Evolutionary conservation across 2,329 filamentous ascomycete species (phyloP).

Genomic region (Colletotrichum orbiculare): DNA sequence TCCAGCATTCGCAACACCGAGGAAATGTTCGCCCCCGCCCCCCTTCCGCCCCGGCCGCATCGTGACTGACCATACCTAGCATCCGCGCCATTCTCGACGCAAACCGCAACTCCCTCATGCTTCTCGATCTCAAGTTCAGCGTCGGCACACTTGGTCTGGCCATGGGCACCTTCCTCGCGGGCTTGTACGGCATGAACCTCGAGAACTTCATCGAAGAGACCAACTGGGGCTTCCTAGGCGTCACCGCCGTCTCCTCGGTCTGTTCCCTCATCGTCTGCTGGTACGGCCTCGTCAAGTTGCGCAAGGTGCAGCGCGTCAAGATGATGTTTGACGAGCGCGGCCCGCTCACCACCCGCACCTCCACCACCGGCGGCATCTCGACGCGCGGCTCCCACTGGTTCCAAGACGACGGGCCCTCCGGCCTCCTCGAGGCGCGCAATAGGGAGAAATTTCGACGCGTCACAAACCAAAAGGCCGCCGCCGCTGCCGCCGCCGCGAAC

Average conservation of each 20-base stretch:
- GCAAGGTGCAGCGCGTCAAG: constrained; percentile 86
- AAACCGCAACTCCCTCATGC: constrained; percentile 97
- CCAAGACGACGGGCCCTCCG: constrained; percentile 61
- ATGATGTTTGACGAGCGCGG: constrained; percentile 71
- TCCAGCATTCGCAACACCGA: constrained; percentile 97
- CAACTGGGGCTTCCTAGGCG: constrained; percentile 82
- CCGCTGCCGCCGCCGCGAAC: constrained; percentile 45
- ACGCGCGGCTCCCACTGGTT: constrained; percentile 53
- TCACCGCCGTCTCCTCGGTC: constrained; percentile 76
- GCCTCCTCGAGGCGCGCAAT: constrained; percentile 64
- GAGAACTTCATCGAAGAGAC: constrained; percentile 99
- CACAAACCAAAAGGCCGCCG: constrained; percentile 44
- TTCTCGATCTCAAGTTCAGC: constrained; percentile 95
- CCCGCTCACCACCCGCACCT: constrained; percentile 43
- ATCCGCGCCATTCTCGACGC: constrained; percentile 97
- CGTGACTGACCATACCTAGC: constrained; percentile 57
- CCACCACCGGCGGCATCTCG: constrained; percentile 11
- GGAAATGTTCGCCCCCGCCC: constrained; percentile 78
- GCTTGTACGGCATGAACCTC: constrained; percentile 99
- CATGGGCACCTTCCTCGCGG: constrained; percentile 93
- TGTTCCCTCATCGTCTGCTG: constrained; percentile 82
- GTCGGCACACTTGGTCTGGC: constrained; percentile 95
- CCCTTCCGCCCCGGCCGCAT: constrained; percentile 4
- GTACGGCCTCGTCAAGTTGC: constrained; percentile 85
- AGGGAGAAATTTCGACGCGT: constrained; percentile 65